A percentile compares a stretch with the other conserved stretches of the same genome.
These are phyloP conservation scores for Alnus rubra DNA, from an alignment of 306 rosid species.

Conservation along the genomic window DNA sequence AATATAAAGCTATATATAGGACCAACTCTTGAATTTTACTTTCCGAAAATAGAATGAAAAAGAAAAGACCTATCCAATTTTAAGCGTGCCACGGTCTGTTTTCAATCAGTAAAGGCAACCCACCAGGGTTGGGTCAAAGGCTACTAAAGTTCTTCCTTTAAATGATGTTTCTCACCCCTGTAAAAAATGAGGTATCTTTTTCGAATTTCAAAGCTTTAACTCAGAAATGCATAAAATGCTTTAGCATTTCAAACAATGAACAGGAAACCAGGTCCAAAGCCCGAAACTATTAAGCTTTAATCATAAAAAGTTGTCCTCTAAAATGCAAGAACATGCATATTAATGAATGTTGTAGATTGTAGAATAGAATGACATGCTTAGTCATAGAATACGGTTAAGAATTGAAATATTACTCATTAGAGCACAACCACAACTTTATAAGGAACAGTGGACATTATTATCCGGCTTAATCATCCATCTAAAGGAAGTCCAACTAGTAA, in stretches of 20 bases:
- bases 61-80: background rate
- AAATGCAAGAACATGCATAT: background rate
- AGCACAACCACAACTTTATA: background rate
- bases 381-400: background rate
- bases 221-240: too few species aligned
- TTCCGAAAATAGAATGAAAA: too few species aligned
- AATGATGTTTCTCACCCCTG: too few species aligned
- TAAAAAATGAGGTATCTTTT: too few species aligned
- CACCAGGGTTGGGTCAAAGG: background rate
- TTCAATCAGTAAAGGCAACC: background rate
- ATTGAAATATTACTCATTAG: background rate
- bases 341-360: too few species aligned
- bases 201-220: too few species aligned
- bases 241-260: too few species aligned
- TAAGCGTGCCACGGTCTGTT: background rate
- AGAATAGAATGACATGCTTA: background rate
- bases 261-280: too few species aligned
- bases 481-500: background rate
- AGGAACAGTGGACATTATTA: background rate
- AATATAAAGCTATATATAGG: too few species aligned
- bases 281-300: too few species aligned
- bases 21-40: too few species aligned
- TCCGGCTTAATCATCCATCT: background rate
- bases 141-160: too few species aligned
- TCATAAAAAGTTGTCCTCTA: background rate